phyloP scores from a whole-genome alignment of 495 filamentous ascomycete genomes.

The Aspergillus indologenus region DNA sequence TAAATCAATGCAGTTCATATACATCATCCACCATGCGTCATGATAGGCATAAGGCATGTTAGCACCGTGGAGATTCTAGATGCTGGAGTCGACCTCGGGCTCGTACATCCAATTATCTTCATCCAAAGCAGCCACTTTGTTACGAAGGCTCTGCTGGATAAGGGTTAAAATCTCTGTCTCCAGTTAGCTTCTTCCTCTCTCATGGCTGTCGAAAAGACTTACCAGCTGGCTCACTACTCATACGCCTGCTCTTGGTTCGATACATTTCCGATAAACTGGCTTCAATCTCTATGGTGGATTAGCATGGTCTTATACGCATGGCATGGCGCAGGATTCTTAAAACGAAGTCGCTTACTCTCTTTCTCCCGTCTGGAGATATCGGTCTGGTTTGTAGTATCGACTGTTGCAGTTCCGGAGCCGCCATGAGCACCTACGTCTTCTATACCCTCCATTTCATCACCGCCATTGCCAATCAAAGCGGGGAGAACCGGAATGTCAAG shows the following conservation, averaged over 20 bases:
- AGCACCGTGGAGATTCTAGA: neutral
- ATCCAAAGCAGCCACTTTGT: slow-evolving; percentile 67
- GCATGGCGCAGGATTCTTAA: neutral
- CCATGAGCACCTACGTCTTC: slow-evolving; percentile 25
- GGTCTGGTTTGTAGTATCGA: slow-evolving; percentile 19
- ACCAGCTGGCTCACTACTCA: slow-evolving; percentile 67
- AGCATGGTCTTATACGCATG: neutral
- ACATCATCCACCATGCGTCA: slow-evolving; percentile 17
- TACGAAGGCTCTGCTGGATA: slow-evolving; percentile 66
- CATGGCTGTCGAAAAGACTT: slow-evolving; percentile 19
- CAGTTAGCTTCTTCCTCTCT: slow-evolving; percentile 18
- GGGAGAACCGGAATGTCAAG: slow-evolving; percentile 63
- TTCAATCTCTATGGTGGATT: slow-evolving; percentile 39
- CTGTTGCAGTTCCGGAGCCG: slow-evolving; percentile 20
- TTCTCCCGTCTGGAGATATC: slow-evolving; percentile 41
- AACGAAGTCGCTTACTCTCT: slow-evolving; percentile 37
- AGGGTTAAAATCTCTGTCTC: slow-evolving; percentile 65
- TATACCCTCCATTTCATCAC: slow-evolving; percentile 48
- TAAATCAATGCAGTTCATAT: slow-evolving; percentile 5
- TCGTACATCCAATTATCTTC: slow-evolving; percentile 95
- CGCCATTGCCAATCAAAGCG: slow-evolving; percentile 49
- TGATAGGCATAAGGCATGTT: slow-evolving; percentile 17
- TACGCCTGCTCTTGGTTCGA: slow-evolving; percentile 59
- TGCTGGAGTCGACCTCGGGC: slow-evolving; percentile 53
- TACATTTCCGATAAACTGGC: slow-evolving; percentile 50